These are phyloP conservation scores for Zasmidium citrigriseum DNA, from an alignment of 2,329 filamentous ascomycete species.

Conservation along the genomic window DNA sequence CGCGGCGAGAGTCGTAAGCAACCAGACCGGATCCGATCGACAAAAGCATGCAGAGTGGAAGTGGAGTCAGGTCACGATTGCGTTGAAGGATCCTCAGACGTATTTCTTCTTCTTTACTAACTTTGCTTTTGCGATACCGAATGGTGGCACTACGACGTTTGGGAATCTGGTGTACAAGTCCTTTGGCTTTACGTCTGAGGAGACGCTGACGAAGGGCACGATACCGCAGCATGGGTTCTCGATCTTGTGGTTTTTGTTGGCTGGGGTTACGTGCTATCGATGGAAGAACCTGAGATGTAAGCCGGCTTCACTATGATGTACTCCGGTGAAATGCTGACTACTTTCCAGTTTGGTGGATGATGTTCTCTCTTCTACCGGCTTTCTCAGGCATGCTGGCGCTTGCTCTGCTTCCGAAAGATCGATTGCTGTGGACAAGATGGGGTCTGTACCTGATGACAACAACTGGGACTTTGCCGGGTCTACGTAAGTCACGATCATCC, in stretches of 20 bases:
- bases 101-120: slow-evolving; percentile 17
- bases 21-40: slow-evolving; percentile 16
- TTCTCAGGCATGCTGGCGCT: slow-evolving; percentile 11
- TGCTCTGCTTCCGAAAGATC: slow-evolving; percentile 1
- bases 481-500: neutral
- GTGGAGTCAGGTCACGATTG: slow-evolving; percentile 15
- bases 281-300: slow-evolving; percentile 10
- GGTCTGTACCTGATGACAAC: slow-evolving; percentile 13
- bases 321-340: neutral
- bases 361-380: slow-evolving; percentile 9
- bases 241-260: slow-evolving; percentile 7
- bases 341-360: slow-evolving; percentile 2
- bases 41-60: slow-evolving; percentile 16
- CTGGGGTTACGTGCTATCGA: slow-evolving; percentile 4
- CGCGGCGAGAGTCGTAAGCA: slow-evolving; percentile 14
- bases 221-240: slow-evolving; percentile 8
- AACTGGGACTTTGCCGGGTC: slow-evolving; percentile 7
- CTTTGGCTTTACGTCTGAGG: slow-evolving; percentile 13
- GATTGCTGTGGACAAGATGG: slow-evolving; percentile 5
- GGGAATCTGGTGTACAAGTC: slow-evolving; percentile 11
- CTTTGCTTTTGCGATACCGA: slow-evolving; percentile 15
- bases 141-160: slow-evolving; percentile 13
- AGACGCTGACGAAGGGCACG: slow-evolving; percentile 7
- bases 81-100: slow-evolving; percentile 14
- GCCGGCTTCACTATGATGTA: neutral